These are phyloP conservation scores for Ascochyta fabae DNA, from an alignment of 2,329 filamentous ascomycete genomes.

Conservation along the genomic window DNA sequence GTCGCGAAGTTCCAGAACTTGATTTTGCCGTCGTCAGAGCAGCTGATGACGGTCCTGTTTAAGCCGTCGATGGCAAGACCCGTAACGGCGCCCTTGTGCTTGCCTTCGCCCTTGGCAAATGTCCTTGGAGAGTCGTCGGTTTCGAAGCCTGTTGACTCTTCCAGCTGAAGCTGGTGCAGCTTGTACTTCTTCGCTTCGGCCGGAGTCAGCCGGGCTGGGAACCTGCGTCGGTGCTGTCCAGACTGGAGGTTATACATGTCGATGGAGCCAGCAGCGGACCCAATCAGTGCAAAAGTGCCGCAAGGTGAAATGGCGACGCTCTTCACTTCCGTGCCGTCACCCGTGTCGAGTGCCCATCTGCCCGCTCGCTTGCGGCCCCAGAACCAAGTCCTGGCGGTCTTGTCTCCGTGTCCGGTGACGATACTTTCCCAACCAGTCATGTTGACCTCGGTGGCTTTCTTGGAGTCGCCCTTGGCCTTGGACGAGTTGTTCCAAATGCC, in stretches of 20 bases:
- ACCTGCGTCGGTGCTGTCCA: constrained; percentile 83
- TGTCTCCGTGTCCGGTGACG: constrained; percentile 88
- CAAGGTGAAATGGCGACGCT: constrained; percentile 90
- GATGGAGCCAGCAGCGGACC: constrained; percentile 80
- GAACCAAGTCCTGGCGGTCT: constrained; percentile 92
- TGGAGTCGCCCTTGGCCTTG: constrained; percentile 64
- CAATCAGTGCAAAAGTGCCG: constrained; percentile 90
- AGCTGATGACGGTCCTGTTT: constrained; percentile 85
- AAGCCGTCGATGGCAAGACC: constrained; percentile 88
- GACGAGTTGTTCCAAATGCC: constrained; percentile 81
- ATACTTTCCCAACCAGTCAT: constrained; percentile 97
- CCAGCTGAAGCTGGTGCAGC: constrained; percentile 66
- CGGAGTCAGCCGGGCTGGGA: constrained; percentile 79
- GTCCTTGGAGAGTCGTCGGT: constrained; percentile 39
- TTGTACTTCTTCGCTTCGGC: constrained; percentile 79
- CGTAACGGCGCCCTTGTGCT: constrained; percentile 82
- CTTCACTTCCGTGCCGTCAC: constrained; percentile 79
- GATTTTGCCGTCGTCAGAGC: constrained; percentile 86
- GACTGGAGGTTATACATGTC: constrained; percentile 98
- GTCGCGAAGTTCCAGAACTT: constrained; percentile 98
- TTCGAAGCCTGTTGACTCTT: constrained; percentile 46
- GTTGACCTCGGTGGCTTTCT: constrained; percentile 75
- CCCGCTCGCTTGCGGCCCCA: constrained; percentile 95
- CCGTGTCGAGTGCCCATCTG: constrained; percentile 88
- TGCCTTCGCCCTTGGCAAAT: constrained; percentile 64